Conservation (phyloP, 1,139 yeast species). For the Candida tropicalis region DNA sequence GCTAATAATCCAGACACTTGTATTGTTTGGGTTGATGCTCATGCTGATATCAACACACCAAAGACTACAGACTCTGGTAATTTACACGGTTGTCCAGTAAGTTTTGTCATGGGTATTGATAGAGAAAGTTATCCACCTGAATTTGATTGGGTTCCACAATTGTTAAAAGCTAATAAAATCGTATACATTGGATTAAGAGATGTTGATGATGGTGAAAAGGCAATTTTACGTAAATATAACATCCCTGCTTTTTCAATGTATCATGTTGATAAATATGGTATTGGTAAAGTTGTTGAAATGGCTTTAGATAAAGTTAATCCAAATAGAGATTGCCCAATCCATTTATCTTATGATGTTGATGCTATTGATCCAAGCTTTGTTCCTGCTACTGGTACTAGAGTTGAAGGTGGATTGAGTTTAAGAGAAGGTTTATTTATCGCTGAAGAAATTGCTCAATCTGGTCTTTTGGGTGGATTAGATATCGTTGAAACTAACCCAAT, state of each 20-base stretch:
- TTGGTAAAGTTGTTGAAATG: conserved; percentile 89
- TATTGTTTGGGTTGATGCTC: conserved; percentile 96
- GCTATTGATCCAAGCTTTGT: conserved; percentile 94
- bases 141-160: conserved; percentile 77
- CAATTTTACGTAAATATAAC: conserved; percentile 66
- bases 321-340: conserved; percentile 73
- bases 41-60: conserved; percentile 96
- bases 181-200: conserved; percentile 96
- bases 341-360: conserved; percentile 93
- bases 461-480: conserved; percentile 83
- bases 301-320: conserved; percentile 84
- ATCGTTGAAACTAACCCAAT: conserved; percentile 93
- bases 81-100: conserved; percentile 95
- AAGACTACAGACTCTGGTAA: conserved; percentile 84
- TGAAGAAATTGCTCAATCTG: conserved; percentile 89
- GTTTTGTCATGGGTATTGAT: conserved; percentile 83
- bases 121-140: conserved; percentile 66
- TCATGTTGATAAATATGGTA: conserved; percentile 92
- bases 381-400: conserved; percentile 98
- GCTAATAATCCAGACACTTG: conserved; percentile 84
- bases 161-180: conserved; percentile 67
- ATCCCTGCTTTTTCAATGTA: conserved; percentile 94
- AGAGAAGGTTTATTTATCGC: conserved; percentile 93
- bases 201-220: conserved; percentile 84
- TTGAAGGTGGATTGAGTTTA: conserved; percentile 91